Base-by-base conservation (phyloP, 495 filamentous ascomycete genomes). In the Aspergillus diversus region DNA sequence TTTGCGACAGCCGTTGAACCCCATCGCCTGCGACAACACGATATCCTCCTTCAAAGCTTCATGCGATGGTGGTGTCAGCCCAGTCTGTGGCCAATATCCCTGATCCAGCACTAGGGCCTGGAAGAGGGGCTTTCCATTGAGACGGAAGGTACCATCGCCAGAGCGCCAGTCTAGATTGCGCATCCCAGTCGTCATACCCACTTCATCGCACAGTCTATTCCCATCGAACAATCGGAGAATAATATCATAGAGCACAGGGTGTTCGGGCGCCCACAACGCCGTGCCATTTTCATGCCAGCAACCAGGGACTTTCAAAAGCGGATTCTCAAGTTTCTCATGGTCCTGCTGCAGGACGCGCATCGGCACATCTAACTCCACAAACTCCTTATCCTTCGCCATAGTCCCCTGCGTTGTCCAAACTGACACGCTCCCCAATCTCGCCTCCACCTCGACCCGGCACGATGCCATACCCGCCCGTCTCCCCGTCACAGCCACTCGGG, bases 1-100 rank as follows among this genome's bases (percentile, higher is more conserved):
- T 61, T 78, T 78, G 17, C 76, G 76, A 33, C 74, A 77, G 8
- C 76, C 76, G 54, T 75, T 78, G 62, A 75, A 69, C 0, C 74
- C 76, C 39, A 77, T 47, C 6, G 63, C 63, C 57, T 75, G 67
- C 0, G 69, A 64, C 63, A 76, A 57, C 54, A 73, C 65, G 11
- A 78, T 78, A 48, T 78, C 76, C 1, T 58, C 54, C 51, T 67
- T 70, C 31, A 78, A 53, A 0, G 76, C 73, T 21, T 75, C 72
- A 0, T 63, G 64, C 0, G 74, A 76, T 6, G 76, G 76, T 3
- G 74, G 76, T n/a, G 76, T 78, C 32, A 78, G 39, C 0, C 76
- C 76, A 0, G 76, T 78, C 33, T 72, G 66, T 0, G 70, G 71
- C 76, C 76, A 78, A 21, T 78, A 78, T 2, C 76, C 76, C 35